Base-by-base conservation (phyloP, 2,329 filamentous ascomycete species). In the Coniosporium uncinatum region DNA sequence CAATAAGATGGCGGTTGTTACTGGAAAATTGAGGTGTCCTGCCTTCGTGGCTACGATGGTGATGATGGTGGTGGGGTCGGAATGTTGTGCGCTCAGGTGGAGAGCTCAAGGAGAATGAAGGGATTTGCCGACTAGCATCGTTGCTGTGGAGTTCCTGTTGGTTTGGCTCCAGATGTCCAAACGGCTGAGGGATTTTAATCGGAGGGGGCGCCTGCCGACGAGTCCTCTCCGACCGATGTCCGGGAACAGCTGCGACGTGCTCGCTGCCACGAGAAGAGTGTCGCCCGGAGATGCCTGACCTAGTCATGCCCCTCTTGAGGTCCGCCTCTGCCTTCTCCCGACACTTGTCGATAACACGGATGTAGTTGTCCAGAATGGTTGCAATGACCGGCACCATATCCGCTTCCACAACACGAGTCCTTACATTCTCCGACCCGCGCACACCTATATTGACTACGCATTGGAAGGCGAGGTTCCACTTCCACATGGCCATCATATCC, bases 401-500 rank as follows among this genome's bases (percentile, higher is more conserved):
- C 48, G 93, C 93, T 68, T 98, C 93, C 40, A 98, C 93, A 3
- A 98, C 91, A 50, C 93, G 79, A 43, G 93, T 97, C 52, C 93
- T 81, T 45, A 98, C 93, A 51, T 80, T 83, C 69, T 98, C 93
- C 13, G 93, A 96, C 45, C 93, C 93, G 52, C 93, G 81, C 45
- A 98, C 91, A 43, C 93, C 93, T 58, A 98, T 97, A 64, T 98
- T 98, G 61, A 98, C 93, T 49, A 97, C 90, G 63, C 93, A 98
- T 66, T 97, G 93, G 64, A 98, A 98, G 40, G 93, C 93, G 48
- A 98, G 76, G 59, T 96, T 98, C 93, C 93, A 98, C 68, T 97
- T 97, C 93, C 93, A 98, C 87, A 95, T 95, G 63, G 96, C 91
- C 91, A 97, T 96, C 82, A 96, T 85, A 62, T 98, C 91, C 66